These are phyloP conservation scores for Conticribra guillardii DNA, from an alignment of 108 stramenopile genomes.

Conservation along the genomic window DNA sequence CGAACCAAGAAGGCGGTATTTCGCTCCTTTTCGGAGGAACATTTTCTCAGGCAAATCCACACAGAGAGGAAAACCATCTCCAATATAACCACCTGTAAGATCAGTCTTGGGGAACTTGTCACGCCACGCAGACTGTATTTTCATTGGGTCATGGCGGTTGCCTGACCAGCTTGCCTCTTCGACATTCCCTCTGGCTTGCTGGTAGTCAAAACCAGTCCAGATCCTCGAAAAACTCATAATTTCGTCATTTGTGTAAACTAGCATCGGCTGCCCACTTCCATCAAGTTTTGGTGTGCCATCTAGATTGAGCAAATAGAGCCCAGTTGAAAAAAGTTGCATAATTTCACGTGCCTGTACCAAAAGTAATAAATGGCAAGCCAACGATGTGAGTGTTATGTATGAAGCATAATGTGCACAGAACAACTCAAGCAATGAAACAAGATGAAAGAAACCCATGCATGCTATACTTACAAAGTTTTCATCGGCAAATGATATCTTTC, in stretches of 20 bases:
- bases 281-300: conserved; percentile 52
- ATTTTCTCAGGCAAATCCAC: conserved; percentile 49
- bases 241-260: conserved; percentile 56
- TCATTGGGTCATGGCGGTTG: conserved; percentile 31
- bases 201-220: conserved; percentile 43
- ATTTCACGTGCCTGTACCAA: conserved; percentile 55
- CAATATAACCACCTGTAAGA: conserved; percentile 43
- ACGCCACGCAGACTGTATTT: conserved; percentile 12
- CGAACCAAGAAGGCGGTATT: conserved; percentile 24
- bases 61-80: conserved; percentile 54
- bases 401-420: not conserved
- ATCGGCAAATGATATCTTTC: conserved; percentile 18
- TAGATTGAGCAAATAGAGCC: conserved; percentile 48
- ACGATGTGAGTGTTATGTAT: not conserved
- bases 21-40: conserved; percentile 45
- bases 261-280: conserved; percentile 37
- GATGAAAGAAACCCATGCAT: too few relatives aligned
- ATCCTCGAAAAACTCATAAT: conserved; percentile 37
- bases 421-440: too few relatives aligned
- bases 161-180: conserved; percentile 11
- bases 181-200: not conserved
- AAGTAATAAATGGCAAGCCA: conserved; percentile 27
- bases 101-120: conserved; percentile 51
- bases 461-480: conserved; percentile 8
- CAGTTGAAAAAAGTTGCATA: conserved; percentile 70